These are phyloP conservation scores for Hypoxylon sp. DNA, from an alignment of 2,329 filamentous ascomycete genomes.

Conservation along the genomic window DNA sequence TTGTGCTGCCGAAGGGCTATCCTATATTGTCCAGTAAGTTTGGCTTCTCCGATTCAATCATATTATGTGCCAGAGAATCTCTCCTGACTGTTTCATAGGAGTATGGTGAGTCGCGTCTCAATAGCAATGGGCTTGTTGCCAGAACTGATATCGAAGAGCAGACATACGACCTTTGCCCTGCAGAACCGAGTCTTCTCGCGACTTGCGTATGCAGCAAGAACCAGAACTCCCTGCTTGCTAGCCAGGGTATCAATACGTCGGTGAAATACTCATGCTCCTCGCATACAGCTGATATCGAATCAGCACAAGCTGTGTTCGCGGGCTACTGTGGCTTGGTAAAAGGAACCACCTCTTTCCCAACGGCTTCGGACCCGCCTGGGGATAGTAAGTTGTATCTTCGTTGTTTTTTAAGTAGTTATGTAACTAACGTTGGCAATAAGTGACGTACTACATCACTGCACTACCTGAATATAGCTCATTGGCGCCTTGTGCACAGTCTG, in stretches of 20 bases:
- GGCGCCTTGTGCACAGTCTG: conserved; percentile 61
- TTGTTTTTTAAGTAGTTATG: conserved; percentile 3
- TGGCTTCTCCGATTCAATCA: not conserved
- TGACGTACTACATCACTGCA: conserved; percentile 70
- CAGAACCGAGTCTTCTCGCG: conserved; percentile 60
- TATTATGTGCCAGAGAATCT: not conserved
- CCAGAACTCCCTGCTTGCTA: conserved; percentile 62
- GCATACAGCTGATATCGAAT: conserved; percentile 62
- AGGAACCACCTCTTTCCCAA: conserved; percentile 65
- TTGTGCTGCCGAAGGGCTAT: conserved; percentile 60
- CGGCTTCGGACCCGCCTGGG: conserved; percentile 63
- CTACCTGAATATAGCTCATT: conserved; percentile 63
- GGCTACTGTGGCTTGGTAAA: conserved; percentile 67
- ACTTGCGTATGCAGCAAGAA: conserved; percentile 68
- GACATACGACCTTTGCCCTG: conserved; percentile 57
- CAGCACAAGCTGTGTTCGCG: conserved; percentile 65
- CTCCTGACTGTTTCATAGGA: conserved; percentile 44
- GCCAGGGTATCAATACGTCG: conserved; percentile 59
- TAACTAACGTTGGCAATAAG: conserved; percentile 52
- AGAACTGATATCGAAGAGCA: conserved; percentile 40
- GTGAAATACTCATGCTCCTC: conserved; percentile 63
- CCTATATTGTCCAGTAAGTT: conserved; percentile 58
- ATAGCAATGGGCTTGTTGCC: not conserved
- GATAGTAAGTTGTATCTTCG: conserved; percentile 59
- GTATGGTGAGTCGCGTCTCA: conserved; percentile 51